Conservation (phyloP, 805 yeast species). For the Suhomyces vadensis region DNA sequence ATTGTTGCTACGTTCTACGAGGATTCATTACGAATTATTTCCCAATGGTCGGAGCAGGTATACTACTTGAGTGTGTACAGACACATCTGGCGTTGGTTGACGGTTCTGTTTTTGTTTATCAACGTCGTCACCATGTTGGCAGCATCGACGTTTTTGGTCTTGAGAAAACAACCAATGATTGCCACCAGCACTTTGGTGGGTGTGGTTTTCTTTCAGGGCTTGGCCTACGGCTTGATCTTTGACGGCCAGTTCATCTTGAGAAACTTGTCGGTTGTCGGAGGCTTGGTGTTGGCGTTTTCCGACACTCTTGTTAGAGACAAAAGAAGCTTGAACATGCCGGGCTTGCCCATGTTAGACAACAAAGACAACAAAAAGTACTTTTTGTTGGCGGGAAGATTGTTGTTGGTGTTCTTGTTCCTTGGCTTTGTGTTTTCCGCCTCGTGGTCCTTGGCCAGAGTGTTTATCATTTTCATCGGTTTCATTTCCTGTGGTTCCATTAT, state of each 20-base stretch:
- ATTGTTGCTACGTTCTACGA: slow-evolving; percentile 94
- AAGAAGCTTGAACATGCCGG: slow-evolving; percentile 67
- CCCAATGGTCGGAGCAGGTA: slow-evolving; percentile 92
- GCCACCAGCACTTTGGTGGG: slow-evolving; percentile 69
- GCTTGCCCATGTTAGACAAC: slow-evolving; percentile 64
- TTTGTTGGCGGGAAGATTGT: slow-evolving; percentile 81
- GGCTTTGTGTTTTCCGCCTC: slow-evolving; percentile 78
- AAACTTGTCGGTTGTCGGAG: slow-evolving; percentile 89
- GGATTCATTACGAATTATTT: slow-evolving; percentile 77
- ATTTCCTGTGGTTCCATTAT: slow-evolving; percentile 73
- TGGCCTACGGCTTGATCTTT: slow-evolving; percentile 82
- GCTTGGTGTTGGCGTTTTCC: slow-evolving; percentile 80
- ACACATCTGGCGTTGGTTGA: slow-evolving; percentile 74
- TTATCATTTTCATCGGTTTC: slow-evolving; percentile 70
- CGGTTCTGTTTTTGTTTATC: slow-evolving; percentile 62
- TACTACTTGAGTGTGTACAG: slow-evolving; percentile 79
- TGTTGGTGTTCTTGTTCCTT: slow-evolving; percentile 79
- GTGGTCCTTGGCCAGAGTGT: slow-evolving; percentile 65
- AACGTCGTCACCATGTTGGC: slow-evolving; percentile 70
- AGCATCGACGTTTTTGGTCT: slow-evolving; percentile 71
- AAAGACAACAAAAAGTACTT: slow-evolving; percentile 79
- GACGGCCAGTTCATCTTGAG: slow-evolving; percentile 82
- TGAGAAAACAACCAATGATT: slow-evolving; percentile 64
- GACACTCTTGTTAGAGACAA: slow-evolving; percentile 81
- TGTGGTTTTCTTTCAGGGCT: slow-evolving; percentile 79